These are phyloP conservation scores for Alternaria sp. DNA, from an alignment of 2,329 filamentous ascomycete genomes.

Conservation along the genomic window DNA sequence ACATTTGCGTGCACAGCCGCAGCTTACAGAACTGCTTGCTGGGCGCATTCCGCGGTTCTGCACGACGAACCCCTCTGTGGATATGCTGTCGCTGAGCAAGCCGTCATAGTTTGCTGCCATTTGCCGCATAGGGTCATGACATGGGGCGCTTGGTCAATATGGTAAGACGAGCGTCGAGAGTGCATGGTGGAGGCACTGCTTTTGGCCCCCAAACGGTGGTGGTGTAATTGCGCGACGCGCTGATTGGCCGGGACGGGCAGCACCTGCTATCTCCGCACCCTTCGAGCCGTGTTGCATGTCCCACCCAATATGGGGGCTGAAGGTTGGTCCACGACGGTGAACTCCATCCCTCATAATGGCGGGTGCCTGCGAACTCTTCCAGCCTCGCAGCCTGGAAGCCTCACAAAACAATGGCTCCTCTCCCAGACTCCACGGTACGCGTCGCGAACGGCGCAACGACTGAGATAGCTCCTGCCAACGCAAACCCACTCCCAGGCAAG, in stretches of 20 bases:
- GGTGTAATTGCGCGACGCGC: not conserved
- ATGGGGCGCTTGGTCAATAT: not conserved
- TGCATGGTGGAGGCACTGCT: conserved; percentile 12
- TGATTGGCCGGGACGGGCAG: conserved; percentile 6
- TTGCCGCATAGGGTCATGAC: not conserved
- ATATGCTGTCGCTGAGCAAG: not conserved
- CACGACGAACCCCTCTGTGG: not conserved
- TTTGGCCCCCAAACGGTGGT: conserved; percentile 28
- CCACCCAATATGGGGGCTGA: conserved; percentile 41
- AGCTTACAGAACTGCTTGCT: conserved; percentile 3
- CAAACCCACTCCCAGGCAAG: conserved; percentile 28
- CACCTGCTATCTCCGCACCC: conserved; percentile 6
- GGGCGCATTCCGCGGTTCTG: not conserved
- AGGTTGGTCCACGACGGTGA: conserved; percentile 15
- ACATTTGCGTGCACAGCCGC: conserved; percentile 35
- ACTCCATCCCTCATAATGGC: conserved; percentile 22
- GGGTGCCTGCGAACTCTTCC: conserved; percentile 25
- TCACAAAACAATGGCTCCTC: conserved; percentile 20
- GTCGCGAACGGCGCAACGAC: conserved; percentile 26
- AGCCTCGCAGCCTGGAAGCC: conserved; percentile 12
- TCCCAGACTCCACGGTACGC: conserved; percentile 5
- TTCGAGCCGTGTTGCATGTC: conserved; percentile 16
- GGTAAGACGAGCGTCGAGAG: not conserved
- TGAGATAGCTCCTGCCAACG: conserved; percentile 22
- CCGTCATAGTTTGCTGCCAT: not conserved